Percentiles rank a stretch among this genome's conserved stretches.
phyloP scores from a whole-genome alignment of 2,329 filamentous ascomycete species.

The Colletotrichum viniferum region DNA sequence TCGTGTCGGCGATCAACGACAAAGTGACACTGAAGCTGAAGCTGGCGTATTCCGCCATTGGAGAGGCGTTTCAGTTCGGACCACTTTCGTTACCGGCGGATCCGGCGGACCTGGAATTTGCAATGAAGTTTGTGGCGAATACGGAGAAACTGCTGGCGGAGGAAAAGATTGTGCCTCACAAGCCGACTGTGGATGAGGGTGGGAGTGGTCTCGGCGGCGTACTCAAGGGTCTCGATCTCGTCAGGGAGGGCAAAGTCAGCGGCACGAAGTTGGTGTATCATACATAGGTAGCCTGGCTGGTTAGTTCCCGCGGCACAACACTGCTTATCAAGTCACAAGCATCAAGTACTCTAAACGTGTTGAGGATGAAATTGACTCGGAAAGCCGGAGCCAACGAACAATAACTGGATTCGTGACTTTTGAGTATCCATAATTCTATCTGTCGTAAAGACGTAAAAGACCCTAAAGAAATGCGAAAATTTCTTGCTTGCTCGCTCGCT shows the following conservation, averaged over 20 bases:
- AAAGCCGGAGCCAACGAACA: background rate
- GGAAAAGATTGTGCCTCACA: constrained; percentile 38
- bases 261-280: constrained; percentile 9
- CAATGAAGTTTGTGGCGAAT: constrained; percentile 39
- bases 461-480: constrained; percentile 15
- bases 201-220: constrained; percentile 36
- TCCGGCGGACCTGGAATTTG: constrained; percentile 39
- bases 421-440: constrained; percentile 9
- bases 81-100: constrained; percentile 24
- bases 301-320: background rate
- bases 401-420: constrained; percentile 4
- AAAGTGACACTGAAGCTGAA: constrained; percentile 30
- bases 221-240: constrained; percentile 15
- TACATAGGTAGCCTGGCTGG: background rate
- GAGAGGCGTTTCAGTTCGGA: constrained; percentile 32
- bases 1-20: constrained; percentile 45
- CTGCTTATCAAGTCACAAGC: background rate
- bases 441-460: background rate
- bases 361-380: background rate
- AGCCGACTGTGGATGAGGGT: constrained; percentile 31
- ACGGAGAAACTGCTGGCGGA: constrained; percentile 33
- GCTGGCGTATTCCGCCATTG: constrained; percentile 44
- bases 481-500: background rate
- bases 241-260: constrained; percentile 18
- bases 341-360: background rate